These are phyloP conservation scores for Spathaspora hagerdaliae DNA, from an alignment of 805 yeast species.

Conservation along the genomic window DNA sequence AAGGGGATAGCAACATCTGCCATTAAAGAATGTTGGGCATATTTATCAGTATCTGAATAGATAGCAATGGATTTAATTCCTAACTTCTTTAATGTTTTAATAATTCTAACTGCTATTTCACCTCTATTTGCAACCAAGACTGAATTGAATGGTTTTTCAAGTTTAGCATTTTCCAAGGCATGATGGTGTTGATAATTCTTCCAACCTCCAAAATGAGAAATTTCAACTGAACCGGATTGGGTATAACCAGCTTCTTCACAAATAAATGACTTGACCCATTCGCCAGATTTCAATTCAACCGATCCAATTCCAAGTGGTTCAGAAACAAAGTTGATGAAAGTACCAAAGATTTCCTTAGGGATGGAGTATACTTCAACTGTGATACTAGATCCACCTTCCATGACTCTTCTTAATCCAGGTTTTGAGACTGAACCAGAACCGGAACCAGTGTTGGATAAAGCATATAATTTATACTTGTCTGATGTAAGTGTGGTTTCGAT, in stretches of 20 bases:
- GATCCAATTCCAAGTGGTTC: slow-evolving; percentile 95
- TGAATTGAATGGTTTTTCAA: slow-evolving; percentile 61
- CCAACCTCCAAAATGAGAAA: slow-evolving; percentile 91
- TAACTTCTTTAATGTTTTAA: slow-evolving; percentile 78
- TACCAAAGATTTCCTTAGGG: slow-evolving; percentile 75
- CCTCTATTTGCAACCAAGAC: slow-evolving; percentile 97
- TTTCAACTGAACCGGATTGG: slow-evolving; percentile 68
- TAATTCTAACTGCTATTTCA: slow-evolving; percentile 94
- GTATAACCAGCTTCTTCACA: slow-evolving; percentile 89
- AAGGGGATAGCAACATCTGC: slow-evolving; percentile 83
- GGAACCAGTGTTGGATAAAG: slow-evolving; percentile 80
- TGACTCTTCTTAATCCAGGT: slow-evolving; percentile 82
- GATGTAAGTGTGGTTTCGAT: slow-evolving; percentile 67
- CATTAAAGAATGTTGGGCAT: slow-evolving; percentile 76
- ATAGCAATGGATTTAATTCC: slow-evolving; percentile 80
- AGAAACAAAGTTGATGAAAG: slow-evolving; percentile 83
- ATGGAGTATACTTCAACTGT: slow-evolving; percentile 80
- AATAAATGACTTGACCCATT: slow-evolving; percentile 87
- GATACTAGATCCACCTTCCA: slow-evolving; percentile 52
- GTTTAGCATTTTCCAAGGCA: slow-evolving; percentile 13
- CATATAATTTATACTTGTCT: slow-evolving; percentile 68
- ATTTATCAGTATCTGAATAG: slow-evolving; percentile 86
- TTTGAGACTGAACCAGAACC: slow-evolving; percentile 76
- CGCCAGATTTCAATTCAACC: slow-evolving; percentile 76
- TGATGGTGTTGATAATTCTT: slow-evolving; percentile 51